Percentiles rank a stretch among this genome's conserved stretches.
Conservation (phyloP, 148 eudicot genomes). For the Fagopyrum esculentum region DNA sequence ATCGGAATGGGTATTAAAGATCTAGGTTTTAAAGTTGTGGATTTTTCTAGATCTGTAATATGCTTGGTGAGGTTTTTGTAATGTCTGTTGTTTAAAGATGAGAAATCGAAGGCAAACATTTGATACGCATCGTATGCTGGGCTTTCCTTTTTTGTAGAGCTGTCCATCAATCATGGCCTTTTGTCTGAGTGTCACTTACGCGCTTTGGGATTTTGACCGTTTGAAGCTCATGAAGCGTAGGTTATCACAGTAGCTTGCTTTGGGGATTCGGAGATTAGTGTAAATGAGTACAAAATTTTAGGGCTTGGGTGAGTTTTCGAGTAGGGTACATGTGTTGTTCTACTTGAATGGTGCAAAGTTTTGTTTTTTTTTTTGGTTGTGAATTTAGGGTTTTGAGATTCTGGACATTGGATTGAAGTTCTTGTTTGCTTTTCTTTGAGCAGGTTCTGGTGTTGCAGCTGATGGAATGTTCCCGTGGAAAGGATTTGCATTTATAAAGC, state of each 20-base stretch:
- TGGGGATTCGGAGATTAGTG: conserved; percentile 13
- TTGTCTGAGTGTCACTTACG: background rate
- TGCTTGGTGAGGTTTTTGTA: conserved; percentile 3
- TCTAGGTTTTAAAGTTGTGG: conserved; percentile 7
- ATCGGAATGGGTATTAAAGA: background rate
- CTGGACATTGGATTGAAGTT: conserved; percentile 5
- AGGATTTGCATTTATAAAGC: background rate
- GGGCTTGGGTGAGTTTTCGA: conserved; percentile 11
- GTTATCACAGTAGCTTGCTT: background rate
- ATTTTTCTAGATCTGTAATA: background rate
- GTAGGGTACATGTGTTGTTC: background rate
- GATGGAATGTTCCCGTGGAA: background rate
- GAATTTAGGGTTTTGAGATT: conserved; percentile 17
- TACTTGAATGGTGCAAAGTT: background rate
- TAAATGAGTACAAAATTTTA: background rate
- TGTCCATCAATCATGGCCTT: conserved; percentile 2
- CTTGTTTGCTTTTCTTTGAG: background rate
- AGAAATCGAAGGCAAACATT: background rate
- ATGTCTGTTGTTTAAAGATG: background rate
- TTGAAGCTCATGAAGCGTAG: conserved; percentile 16
- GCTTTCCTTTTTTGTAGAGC: background rate
- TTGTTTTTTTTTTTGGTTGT: background rate
- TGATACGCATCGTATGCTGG: conserved; percentile 1
- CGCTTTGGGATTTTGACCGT: conserved; percentile 15
- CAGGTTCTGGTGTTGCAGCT: background rate